Base-by-base conservation (phyloP, 768 basidiomycete species). In the Termitomyces bulborhizus region DNA sequence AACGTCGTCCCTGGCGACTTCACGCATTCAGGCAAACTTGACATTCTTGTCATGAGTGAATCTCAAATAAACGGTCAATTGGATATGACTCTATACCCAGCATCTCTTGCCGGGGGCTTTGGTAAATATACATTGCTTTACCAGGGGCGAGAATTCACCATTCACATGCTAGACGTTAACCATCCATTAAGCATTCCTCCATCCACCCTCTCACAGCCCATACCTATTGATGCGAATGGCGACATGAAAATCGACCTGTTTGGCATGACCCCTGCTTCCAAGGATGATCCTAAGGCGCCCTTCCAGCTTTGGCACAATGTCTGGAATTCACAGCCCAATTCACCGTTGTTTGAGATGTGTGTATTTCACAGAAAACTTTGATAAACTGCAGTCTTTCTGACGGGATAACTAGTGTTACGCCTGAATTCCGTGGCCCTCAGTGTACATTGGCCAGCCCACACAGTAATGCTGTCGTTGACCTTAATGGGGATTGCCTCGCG, bases 1-100 rank as follows among this genome's bases (percentile, higher is more conserved):
- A 97, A 97, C 65, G 85, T 95, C 49, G 81, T 98, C 9, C 94
- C 95, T 0, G 92, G 90, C 21, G 97, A 99, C 71, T 97, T 89
- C 65, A 89, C 94, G 26, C 89, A 93, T 65, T 88, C 93, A 54
- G 97, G 97, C 31, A 86, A 83, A 62, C 78, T 98, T 4, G 97
- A 98, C 69, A 65, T 97, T 1, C 81, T 98, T 1, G 82, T 98
- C 45, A 93, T 98, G 90, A 82, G 85, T 42, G 75, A 84, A 53
- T 76, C 78, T 58, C 68, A 65, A 48, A 73, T 63, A 42, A 74
- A 60, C 49, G 75, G 63, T 58, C 81, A 79, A 53, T 68, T 92
- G 36, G 82, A 85, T 31, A 78, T 96, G 71, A 74, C 73, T 13
- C 66, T 98, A 8, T 95, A 93, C 68, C 71, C 80, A 16, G 88